Evolutionary conservation across 2,329 filamentous ascomycete species (phyloP), one percentile per base, ranked within the genome.

Genomic region (Cladosporium sp.): DNA sequence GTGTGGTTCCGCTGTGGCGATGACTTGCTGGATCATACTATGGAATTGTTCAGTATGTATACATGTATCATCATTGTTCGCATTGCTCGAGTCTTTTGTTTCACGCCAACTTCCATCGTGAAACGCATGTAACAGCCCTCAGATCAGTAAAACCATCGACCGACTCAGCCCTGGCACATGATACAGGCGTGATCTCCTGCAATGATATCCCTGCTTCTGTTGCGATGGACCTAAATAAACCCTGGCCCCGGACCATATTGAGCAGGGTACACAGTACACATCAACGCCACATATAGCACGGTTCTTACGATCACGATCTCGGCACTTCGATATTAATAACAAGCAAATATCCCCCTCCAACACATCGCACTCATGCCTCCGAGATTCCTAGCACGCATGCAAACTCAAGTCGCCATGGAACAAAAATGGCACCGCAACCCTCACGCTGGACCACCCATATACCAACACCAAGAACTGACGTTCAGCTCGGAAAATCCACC

Each of bases 321-420:
- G 28, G 28, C 28, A 32, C 28, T 10, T 32, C 12, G 12, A 32
- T 32, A 32, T 9, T 32, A 32, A 32, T 32, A 32, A 10, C 28
- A 7, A 32, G 9, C 28, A 10, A 32, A 32, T 32, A 7, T 32
- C 28, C 8, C 28, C 28, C n/a, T n/a, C n/a, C n/a, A n/a, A n/a
- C 28, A 44, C 9, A 25, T 25, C 5, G 17, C 39, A 45, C n/a
- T 37, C 47, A 50, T 55, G 52, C 13, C 52, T 36, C 52, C 52
- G 13, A 42, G 52, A 19, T 55, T 55, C 32, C n/a, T 55, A 24
- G 40, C n/a, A n/a, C 39, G 52, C 17, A 55, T 55, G 52, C 25
- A 22, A 20, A 37, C 9, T 20, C 52, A 55, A 47, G 40, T 15
- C 8, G 22, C 13, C 8, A 55, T 55, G 52, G 40, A 55, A 24